These are phyloP conservation scores for Colletotrichum sansevieriae DNA, from an alignment of 2,329 filamentous ascomycete genomes.

Conservation along the genomic window DNA sequence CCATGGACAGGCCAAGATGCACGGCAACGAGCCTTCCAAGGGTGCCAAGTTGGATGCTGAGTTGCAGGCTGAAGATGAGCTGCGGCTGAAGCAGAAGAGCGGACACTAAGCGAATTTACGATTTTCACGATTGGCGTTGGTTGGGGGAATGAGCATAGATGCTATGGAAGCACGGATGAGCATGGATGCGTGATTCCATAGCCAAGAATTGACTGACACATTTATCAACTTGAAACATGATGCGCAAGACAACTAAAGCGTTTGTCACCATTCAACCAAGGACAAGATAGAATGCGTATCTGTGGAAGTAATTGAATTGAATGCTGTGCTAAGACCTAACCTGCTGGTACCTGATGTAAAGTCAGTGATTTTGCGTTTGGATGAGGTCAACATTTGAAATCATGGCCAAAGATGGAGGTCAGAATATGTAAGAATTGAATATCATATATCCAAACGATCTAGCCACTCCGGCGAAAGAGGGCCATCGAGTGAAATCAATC, in stretches of 20 bases:
- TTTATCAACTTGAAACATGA: not conserved
- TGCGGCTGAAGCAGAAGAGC: conserved; percentile 72
- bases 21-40: conserved; percentile 80
- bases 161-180: not conserved
- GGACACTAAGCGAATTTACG: conserved; percentile 48
- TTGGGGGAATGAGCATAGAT: not conserved
- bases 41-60: conserved; percentile 80
- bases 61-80: conserved; percentile 76
- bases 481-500: conserved; percentile 91
- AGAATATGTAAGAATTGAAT: conserved; percentile 99
- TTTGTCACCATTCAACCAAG: too few relatives aligned
- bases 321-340: too few relatives aligned
- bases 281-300: too few relatives aligned
- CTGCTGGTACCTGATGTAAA: conserved; percentile 1
- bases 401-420: conserved; percentile 60
- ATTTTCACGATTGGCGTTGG: conserved; percentile 23
- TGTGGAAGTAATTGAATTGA: too few relatives aligned
- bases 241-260: not conserved
- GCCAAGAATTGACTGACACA: not conserved
- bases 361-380: conserved; percentile 6
- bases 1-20: conserved; percentile 65
- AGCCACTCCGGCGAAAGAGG: conserved; percentile 89
- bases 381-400: not conserved
- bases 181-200: not conserved
- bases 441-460: conserved; percentile 84